Percentiles rank a stretch among this genome's conserved stretches.
Conservation (phyloP, 176 grass and related monocot genomes). For the Musa acuminata region DNA sequence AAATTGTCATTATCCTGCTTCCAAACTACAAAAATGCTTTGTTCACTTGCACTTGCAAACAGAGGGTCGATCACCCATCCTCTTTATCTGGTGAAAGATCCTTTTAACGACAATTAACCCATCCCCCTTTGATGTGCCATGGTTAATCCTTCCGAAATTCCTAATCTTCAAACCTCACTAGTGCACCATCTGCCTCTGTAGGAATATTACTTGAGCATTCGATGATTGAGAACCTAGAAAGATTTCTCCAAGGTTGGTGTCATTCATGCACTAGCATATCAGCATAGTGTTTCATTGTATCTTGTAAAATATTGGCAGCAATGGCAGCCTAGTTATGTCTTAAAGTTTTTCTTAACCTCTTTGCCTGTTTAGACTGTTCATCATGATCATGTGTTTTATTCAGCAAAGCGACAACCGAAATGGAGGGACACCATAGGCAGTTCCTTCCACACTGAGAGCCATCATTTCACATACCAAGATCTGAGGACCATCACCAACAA, state of each 20-base stretch:
- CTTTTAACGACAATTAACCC: background rate
- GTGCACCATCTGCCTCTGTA: background rate
- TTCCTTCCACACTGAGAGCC: background rate
- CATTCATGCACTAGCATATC: background rate
- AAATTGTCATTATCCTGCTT: background rate
- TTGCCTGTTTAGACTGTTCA: background rate
- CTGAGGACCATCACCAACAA: slow-evolving; percentile 7
- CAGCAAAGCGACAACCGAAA: background rate
- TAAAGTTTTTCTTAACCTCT: too few relatives aligned
- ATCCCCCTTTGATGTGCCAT: background rate
- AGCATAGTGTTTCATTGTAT: background rate
- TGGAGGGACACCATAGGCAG: background rate
- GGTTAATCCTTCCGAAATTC: background rate
- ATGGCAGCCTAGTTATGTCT: too few relatives aligned
- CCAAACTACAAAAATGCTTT: background rate
- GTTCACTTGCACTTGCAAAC: background rate
- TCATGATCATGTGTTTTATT: background rate
- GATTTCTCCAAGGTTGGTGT: background rate
- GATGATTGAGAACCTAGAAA: background rate
- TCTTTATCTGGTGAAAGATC: background rate
- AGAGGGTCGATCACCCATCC: background rate
- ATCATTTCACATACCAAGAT: slow-evolving; percentile 9
- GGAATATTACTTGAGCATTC: background rate
- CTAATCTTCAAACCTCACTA: background rate
- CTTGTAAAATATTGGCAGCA: background rate